A percentile compares a stretch with the other conserved stretches of the same genome.
Evolutionary conservation across 163 green algal genomes (phyloP).

Genomic region (Smithsoniella earleae): DNA sequence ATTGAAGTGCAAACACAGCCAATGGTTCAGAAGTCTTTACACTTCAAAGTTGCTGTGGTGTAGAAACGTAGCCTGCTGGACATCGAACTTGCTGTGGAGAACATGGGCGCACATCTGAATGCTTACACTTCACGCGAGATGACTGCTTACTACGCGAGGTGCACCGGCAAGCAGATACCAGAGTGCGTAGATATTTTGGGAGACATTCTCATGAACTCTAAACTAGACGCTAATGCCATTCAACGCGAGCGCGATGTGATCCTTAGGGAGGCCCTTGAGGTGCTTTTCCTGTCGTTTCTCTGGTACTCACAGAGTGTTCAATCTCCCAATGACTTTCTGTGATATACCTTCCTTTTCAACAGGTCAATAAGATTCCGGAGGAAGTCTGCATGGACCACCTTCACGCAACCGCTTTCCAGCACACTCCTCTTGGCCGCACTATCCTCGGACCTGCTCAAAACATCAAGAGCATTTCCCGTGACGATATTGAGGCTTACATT

Average conservation of each 20-base stretch:
- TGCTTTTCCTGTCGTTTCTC: constrained; percentile 37
- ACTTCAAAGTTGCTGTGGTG: too few species aligned
- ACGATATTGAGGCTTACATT: constrained; percentile 92
- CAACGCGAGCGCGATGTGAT: constrained; percentile 91
- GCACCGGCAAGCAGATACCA: constrained; percentile 57
- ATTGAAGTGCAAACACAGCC: neutral
- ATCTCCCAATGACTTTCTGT: neutral
- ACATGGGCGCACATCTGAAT: constrained; percentile 96
- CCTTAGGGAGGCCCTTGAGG: constrained; percentile 94
- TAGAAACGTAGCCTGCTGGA: constrained; percentile 62
- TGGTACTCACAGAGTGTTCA: neutral
- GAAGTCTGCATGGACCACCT: constrained; percentile 99
- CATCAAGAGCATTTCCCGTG: constrained; percentile 74
- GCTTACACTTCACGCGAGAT: constrained; percentile 95
- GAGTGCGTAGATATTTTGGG: constrained; percentile 86
- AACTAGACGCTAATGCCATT: constrained; percentile 75
- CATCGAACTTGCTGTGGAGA: constrained; percentile 91
- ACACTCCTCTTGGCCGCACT: constrained; percentile 83
- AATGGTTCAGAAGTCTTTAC: neutral
- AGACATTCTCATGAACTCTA: constrained; percentile 94
- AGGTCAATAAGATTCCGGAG: constrained; percentile 69
- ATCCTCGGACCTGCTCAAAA: constrained; percentile 94
- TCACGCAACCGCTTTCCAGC: constrained; percentile 94
- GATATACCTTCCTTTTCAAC: neutral
- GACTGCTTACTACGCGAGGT: constrained; percentile 94